These are phyloP conservation scores for Anaeramoeba flamelloides DNA, from an alignment of 78 protist species.

Conservation along the genomic window DNA sequence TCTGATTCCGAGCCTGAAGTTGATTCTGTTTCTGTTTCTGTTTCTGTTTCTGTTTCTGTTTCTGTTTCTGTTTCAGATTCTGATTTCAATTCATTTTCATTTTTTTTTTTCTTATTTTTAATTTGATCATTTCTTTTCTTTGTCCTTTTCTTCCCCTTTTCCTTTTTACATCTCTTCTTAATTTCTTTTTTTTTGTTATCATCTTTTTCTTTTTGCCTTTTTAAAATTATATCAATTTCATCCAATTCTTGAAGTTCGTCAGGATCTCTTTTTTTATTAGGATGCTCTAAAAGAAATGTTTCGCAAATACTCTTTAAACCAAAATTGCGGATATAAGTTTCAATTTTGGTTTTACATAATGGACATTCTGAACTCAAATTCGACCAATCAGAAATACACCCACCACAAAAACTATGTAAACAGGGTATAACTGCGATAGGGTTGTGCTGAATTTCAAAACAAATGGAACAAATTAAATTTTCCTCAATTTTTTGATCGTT, in stretches of 20 bases:
- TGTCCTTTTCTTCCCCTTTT: not conserved
- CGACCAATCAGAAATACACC: not conserved
- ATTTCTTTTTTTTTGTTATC: not conserved
- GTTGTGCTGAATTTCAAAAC: not conserved
- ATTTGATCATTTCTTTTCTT: no score
- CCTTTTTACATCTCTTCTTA: not conserved
- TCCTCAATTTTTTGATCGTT: no score
- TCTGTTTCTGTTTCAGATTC: no score
- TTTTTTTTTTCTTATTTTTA: no score
- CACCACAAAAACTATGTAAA: not conserved
- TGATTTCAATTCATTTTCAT: no score
- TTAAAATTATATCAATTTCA: not conserved
- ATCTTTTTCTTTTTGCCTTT: not conserved
- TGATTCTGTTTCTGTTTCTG: no score
- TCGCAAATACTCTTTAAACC: not conserved
- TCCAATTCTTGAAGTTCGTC: not conserved
- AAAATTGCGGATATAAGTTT: not conserved
- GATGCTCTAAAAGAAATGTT: not conserved
- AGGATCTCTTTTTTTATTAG: not conserved
- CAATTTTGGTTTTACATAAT: not conserved
- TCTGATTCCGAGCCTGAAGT: no score
- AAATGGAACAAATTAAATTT: not conserved
- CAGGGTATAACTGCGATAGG: not conserved
- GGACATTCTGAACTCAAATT: not conserved
- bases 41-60: no score